A percentile compares a stretch with the other conserved stretches of the same genome.
These are phyloP conservation scores for Gaeumannomyces sp. DNA, from an alignment of 2,329 filamentous ascomycete species.

Conservation along the genomic window DNA sequence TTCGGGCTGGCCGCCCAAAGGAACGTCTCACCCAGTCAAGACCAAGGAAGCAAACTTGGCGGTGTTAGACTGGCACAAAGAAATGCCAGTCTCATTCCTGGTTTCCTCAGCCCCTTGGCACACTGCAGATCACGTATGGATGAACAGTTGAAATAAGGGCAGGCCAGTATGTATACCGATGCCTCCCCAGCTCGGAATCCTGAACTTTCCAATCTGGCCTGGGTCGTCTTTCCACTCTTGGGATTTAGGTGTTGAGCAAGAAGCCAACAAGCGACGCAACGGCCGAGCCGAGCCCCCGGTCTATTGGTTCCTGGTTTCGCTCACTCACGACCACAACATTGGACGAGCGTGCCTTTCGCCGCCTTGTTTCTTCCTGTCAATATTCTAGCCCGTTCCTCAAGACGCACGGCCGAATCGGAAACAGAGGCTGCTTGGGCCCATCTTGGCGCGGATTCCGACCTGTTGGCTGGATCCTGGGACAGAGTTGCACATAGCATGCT, in stretches of 20 bases:
- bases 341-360: not conserved
- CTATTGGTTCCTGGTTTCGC: not conserved
- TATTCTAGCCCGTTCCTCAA: not conserved
- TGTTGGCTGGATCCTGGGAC: not conserved
- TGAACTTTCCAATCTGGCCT: not conserved
- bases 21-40: not conserved
- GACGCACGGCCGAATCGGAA: not conserved
- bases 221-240: not conserved
- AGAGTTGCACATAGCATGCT: not conserved
- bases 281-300: no score
- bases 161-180: not conserved
- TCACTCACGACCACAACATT: not conserved
- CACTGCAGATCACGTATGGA: not conserved
- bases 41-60: not conserved
- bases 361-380: not conserved
- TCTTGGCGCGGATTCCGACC: not conserved
- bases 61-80: not conserved
- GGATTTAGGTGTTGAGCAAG: not conserved
- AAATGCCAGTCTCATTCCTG: not conserved
- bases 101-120: not conserved
- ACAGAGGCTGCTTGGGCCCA: not conserved
- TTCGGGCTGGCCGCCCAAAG: not conserved
- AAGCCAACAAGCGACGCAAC: not conserved
- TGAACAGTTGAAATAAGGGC: not conserved
- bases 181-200: not conserved